Evolutionary conservation across 1,284 basidiomycete species (phyloP).

Genomic region (Cystobasidium slooffiae): DNA sequence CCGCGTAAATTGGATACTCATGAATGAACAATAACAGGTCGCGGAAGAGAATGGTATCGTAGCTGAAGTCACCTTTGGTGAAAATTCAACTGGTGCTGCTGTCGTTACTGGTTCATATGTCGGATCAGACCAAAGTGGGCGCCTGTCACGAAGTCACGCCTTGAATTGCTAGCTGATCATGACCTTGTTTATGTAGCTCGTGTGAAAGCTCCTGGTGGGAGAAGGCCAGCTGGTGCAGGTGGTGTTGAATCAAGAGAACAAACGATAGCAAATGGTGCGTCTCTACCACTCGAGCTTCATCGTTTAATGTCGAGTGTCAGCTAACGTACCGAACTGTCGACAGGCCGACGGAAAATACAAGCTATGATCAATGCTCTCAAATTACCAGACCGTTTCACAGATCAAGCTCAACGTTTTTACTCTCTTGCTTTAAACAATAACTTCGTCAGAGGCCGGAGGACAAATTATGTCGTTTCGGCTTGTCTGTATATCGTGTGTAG

Average conservation of each 20-base stretch:
- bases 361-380: slow-evolving; percentile 76
- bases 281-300: slow-evolving; percentile 1
- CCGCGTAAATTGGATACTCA: background rate
- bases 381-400: slow-evolving; percentile 76
- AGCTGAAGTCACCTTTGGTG: slow-evolving; percentile 89
- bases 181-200: slow-evolving; percentile 63
- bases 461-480: slow-evolving; percentile 89
- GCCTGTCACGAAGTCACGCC: background rate
- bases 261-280: slow-evolving; percentile 81
- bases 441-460: slow-evolving; percentile 89
- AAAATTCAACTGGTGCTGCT: slow-evolving; percentile 87
- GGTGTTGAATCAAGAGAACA: slow-evolving; percentile 80
- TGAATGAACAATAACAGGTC: slow-evolving; percentile 59
- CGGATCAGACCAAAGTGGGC: slow-evolving; percentile 86
- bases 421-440: slow-evolving; percentile 91
- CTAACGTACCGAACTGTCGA: background rate
- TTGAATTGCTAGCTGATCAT: background rate
- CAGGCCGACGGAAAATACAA: slow-evolving; percentile 80
- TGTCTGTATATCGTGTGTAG: slow-evolving; percentile 95
- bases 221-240: slow-evolving; percentile 68
- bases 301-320: background rate
- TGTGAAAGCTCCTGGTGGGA: slow-evolving; percentile 76
- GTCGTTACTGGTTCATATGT: slow-evolving; percentile 95
- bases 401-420: slow-evolving; percentile 84
- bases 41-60: slow-evolving; percentile 94